These are phyloP conservation scores for Solanum raphanifolium DNA, from an alignment of 257 asterid species.

Conservation along the genomic window DNA sequence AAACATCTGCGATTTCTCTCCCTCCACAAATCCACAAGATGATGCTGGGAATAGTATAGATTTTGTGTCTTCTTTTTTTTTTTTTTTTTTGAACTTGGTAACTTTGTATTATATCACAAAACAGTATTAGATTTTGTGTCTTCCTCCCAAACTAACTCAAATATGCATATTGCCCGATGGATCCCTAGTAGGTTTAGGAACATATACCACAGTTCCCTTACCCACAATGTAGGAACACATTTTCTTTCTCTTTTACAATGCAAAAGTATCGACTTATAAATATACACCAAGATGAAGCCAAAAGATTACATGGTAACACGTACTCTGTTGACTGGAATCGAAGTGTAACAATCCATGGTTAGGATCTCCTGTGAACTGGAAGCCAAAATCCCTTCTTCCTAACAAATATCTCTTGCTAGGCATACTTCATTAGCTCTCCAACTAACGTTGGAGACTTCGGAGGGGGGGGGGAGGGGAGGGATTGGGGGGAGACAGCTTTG, in stretches of 20 bases:
- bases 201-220: not conserved
- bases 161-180: not conserved
- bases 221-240: not conserved
- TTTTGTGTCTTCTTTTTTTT: no score
- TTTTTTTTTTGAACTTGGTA: no score
- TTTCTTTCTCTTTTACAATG: not conserved
- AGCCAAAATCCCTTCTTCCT: not conserved
- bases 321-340: not conserved
- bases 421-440: not conserved
- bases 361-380: not conserved
- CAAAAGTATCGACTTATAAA: not conserved
- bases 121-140: not conserved
- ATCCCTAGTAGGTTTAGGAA: not conserved
- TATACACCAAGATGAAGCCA: not conserved
- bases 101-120: no score
- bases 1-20: not conserved
- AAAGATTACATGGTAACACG: not conserved
- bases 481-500: no score
- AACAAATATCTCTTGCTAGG: not conserved
- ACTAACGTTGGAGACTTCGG: not conserved
- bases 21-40: not conserved
- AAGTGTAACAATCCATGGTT: not conserved
- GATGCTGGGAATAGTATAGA: not conserved
- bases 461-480: no score
- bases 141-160: not conserved